These are phyloP conservation scores for Phytophthora chlamydospora DNA, from an alignment of 352 stramenopile species.

Conservation along the genomic window DNA sequence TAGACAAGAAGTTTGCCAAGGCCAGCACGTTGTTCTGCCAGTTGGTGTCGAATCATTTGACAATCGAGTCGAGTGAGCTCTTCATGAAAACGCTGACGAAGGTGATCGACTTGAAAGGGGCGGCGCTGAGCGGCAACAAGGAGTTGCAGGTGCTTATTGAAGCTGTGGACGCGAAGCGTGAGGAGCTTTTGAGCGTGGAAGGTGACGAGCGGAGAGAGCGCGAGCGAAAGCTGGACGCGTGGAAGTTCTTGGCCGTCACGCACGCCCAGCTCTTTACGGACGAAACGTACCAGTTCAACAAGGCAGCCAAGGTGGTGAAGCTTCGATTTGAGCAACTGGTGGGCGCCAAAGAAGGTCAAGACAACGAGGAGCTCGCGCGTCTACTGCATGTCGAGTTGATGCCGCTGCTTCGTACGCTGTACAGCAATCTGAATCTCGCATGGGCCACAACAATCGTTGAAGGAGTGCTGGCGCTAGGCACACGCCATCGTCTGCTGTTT, in stretches of 20 bases:
- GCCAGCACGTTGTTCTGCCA: slow-evolving; percentile 60
- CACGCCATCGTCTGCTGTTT: slow-evolving; percentile 64
- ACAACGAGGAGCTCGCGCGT: slow-evolving; percentile 6
- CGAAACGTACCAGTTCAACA: slow-evolving; percentile 83
- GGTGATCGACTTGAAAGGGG: slow-evolving; percentile 49
- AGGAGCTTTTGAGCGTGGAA: slow-evolving; percentile 28
- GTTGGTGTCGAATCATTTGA: slow-evolving; percentile 55
- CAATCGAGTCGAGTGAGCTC: slow-evolving; percentile 35
- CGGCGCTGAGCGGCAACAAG: slow-evolving; percentile 51
- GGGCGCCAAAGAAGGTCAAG: slow-evolving; percentile 8
- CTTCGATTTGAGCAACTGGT: slow-evolving; percentile 51
- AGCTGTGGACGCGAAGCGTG: slow-evolving; percentile 42
- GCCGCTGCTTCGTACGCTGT: slow-evolving; percentile 69
- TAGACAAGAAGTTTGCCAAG: slow-evolving; percentile 82
- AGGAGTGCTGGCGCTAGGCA: slow-evolving; percentile 54
- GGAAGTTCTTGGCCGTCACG: slow-evolving; percentile 64
- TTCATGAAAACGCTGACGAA: slow-evolving; percentile 57
- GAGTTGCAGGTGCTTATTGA: slow-evolving; percentile 63
- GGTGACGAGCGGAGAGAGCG: slow-evolving; percentile 3
- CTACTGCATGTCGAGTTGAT: slow-evolving; percentile 53
- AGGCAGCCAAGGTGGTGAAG: slow-evolving; percentile 67
- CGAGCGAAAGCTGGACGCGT: slow-evolving; percentile 42
- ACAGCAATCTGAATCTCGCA: slow-evolving; percentile 46
- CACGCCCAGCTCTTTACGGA: slow-evolving; percentile 79
- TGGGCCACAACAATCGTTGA: slow-evolving; percentile 77